Conservation (phyloP, 768 basidiomycete species). For the Daedalea quercina region DNA sequence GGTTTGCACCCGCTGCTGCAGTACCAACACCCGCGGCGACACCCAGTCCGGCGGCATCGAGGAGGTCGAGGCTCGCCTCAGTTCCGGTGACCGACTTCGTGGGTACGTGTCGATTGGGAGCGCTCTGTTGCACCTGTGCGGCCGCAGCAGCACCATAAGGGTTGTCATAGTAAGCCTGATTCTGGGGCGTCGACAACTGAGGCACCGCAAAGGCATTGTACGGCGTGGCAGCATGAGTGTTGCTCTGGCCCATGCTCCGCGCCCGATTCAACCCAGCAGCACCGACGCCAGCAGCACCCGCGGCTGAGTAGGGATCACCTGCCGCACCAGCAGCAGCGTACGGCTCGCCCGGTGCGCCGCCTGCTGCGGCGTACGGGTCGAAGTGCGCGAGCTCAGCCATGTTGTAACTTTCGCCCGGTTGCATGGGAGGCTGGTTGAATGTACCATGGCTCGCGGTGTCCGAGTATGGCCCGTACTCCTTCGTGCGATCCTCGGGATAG, state of each 20-base stretch:
- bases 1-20: background rate
- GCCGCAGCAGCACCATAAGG: background rate
- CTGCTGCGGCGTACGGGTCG: conserved; percentile 28
- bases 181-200: conserved; percentile 7
- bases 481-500: conserved; percentile 21
- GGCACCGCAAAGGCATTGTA: conserved; percentile 35
- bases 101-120: conserved; percentile 1
- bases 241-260: conserved; percentile 22
- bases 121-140: conserved; percentile 2
- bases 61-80: conserved; percentile 13
- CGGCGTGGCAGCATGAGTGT: conserved; percentile 27
- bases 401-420: conserved; percentile 36
- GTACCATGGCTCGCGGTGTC: conserved; percentile 52
- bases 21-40: conserved; percentile 11
- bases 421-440: conserved; percentile 33
- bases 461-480: conserved; percentile 28
- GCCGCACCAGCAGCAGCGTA: conserved; percentile 26
- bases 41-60: conserved; percentile 18
- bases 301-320: conserved; percentile 30
- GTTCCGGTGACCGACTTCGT: background rate
- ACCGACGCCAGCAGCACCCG: conserved; percentile 34
- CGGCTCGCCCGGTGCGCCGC: conserved; percentile 20
- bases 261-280: conserved; percentile 26
- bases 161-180: conserved; percentile 13
- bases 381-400: conserved; percentile 41